Conservation (phyloP, 1,284 basidiomycete genomes). For the Phlebopus sp. region DNA sequence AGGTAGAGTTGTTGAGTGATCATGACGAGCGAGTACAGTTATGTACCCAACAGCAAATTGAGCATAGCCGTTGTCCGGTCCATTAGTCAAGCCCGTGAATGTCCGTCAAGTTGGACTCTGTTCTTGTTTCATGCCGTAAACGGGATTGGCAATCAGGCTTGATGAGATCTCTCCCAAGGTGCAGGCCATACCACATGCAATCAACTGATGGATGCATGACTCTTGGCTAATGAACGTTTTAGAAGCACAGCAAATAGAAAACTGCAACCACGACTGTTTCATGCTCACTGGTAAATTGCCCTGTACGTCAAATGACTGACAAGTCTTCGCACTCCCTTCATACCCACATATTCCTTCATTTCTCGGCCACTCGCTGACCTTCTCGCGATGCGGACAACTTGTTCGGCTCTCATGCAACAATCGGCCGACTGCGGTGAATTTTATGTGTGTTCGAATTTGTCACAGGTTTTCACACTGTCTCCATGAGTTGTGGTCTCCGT, state of each 20-base stretch:
- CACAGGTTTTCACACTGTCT: constrained; percentile 25
- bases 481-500: constrained; percentile 6
- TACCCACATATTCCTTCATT: not conserved
- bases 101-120: constrained; percentile 11
- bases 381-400: constrained; percentile 10
- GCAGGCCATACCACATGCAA: constrained; percentile 17
- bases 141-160: constrained; percentile 33
- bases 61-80: constrained; percentile 24
- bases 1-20: constrained; percentile 29
- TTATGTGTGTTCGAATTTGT: constrained; percentile 19
- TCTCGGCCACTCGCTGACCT: constrained; percentile 13
- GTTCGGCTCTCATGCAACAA: not conserved
- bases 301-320: constrained; percentile 16
- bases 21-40: constrained; percentile 17
- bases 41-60: constrained; percentile 28
- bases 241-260: too few relatives aligned
- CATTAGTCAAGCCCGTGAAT: constrained; percentile 30
- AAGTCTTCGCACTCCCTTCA: too few relatives aligned
- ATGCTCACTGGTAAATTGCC: constrained; percentile 12
- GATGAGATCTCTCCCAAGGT: constrained; percentile 12
- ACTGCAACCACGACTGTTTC: constrained; percentile 6
- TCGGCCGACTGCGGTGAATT: constrained; percentile 14
- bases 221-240: not conserved
- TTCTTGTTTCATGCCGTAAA: constrained; percentile 31
- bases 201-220: constrained; percentile 16